Evolutionary conservation across 768 basidiomycete genomes (phyloP).

Genomic region (Mycena latifolia): DNA sequence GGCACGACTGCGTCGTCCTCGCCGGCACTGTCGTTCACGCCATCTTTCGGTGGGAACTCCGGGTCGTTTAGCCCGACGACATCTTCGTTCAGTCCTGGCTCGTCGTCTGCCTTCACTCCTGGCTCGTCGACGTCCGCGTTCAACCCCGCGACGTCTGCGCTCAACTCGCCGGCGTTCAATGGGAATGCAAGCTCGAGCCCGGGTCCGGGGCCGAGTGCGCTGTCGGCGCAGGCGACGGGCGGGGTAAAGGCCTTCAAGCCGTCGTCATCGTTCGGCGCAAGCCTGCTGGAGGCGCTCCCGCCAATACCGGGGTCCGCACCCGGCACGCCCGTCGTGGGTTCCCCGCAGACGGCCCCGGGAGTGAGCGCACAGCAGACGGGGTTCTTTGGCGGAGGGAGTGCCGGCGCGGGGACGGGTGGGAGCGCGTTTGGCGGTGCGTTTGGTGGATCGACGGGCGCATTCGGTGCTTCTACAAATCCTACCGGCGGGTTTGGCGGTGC

Average conservation of each 20-base stretch:
- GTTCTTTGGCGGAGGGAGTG: slow-evolving; percentile 26
- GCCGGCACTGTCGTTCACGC: slow-evolving; percentile 20
- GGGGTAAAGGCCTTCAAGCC: slow-evolving; percentile 88
- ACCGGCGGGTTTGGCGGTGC: slow-evolving; percentile 39
- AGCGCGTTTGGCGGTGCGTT: slow-evolving; percentile 38
- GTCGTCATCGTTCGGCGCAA: slow-evolving; percentile 82
- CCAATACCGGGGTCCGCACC: slow-evolving; percentile 73
- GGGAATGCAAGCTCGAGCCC: slow-evolving; percentile 32
- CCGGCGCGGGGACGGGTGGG: neutral
- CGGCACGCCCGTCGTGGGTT: slow-evolving; percentile 58
- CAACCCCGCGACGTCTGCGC: slow-evolving; percentile 21
- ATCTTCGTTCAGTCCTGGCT: neutral
- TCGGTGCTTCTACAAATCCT: slow-evolving; percentile 52
- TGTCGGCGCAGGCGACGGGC: slow-evolving; percentile 64
- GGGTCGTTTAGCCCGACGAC: slow-evolving; percentile 31
- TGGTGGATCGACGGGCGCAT: slow-evolving; percentile 49
- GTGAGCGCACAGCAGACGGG: slow-evolving; percentile 32
- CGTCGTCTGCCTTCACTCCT: neutral
- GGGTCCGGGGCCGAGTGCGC: slow-evolving; percentile 19
- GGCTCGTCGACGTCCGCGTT: neutral
- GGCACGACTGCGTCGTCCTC: slow-evolving; percentile 42
- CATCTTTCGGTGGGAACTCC: slow-evolving; percentile 20
- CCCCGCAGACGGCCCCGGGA: slow-evolving; percentile 39
- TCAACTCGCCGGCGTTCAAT: slow-evolving; percentile 22
- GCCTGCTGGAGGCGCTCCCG: slow-evolving; percentile 79